Conservation (phyloP, 306 rosid species). For the Cucurbita argyrosperma region DNA sequence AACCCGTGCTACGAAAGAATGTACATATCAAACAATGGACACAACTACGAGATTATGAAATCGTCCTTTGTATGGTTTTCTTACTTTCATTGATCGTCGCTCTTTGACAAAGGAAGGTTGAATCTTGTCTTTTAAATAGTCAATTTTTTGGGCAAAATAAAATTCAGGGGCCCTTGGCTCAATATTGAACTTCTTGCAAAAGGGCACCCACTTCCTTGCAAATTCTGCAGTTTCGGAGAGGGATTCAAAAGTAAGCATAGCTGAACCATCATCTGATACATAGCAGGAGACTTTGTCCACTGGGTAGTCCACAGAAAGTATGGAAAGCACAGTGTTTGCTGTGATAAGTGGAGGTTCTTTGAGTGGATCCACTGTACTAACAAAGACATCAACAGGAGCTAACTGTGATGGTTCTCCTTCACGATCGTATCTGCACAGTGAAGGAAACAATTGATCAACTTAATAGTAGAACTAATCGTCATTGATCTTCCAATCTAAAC, state of each 20-base stretch:
- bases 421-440: slow-evolving; percentile 61
- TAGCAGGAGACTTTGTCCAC: slow-evolving; percentile 99
- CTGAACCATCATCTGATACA: slow-evolving; percentile 98
- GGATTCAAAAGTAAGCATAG: slow-evolving; percentile 93
- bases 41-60: background rate
- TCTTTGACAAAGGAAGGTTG: slow-evolving; percentile 97
- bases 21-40: background rate
- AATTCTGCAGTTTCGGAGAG: slow-evolving; percentile 98
- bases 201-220: slow-evolving; percentile 97
- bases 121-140: slow-evolving; percentile 93
- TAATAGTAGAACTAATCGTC: background rate
- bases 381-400: slow-evolving; percentile 85
- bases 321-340: slow-evolving; percentile 98
- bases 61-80: background rate
- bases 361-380: slow-evolving; percentile 99
- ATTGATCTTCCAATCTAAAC: background rate
- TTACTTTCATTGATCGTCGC: slow-evolving; percentile 94
- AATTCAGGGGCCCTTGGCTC: slow-evolving; percentile 99
- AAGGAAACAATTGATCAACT: slow-evolving; percentile 11
- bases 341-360: slow-evolving; percentile 96
- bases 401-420: slow-evolving; percentile 96
- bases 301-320: slow-evolving; percentile 94
- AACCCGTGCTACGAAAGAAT: background rate
- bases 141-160: slow-evolving; percentile 90
- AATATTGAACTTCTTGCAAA: slow-evolving; percentile 84